Percentiles rank a stretch among this genome's conserved stretches.
Conservation (phyloP, 75 land plant genomes). For the Ceratopteris richardii region DNA sequence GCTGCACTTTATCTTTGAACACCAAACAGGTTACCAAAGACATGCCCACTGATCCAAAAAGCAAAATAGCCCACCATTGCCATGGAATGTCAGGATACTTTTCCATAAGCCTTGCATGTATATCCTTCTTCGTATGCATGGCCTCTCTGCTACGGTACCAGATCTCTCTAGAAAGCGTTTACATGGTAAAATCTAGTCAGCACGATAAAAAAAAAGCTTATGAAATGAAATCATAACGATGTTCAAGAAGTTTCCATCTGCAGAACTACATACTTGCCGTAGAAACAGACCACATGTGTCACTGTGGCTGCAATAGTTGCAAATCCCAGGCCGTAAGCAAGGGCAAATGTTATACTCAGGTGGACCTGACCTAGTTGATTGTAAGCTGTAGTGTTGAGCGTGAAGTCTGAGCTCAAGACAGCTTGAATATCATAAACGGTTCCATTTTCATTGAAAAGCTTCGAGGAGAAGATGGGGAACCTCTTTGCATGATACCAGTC, state of each 20-base stretch:
- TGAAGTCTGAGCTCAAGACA: slow-evolving; percentile 10
- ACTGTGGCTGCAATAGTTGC: slow-evolving; percentile 27
- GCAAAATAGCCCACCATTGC: slow-evolving; percentile 20
- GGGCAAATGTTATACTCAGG: slow-evolving; percentile 24
- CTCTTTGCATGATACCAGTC: slow-evolving; percentile 22
- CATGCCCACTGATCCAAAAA: slow-evolving; percentile 1
- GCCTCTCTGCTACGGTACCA: slow-evolving; percentile 14
- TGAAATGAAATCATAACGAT: too few species aligned
- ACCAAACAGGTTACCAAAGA: slow-evolving; percentile 10
- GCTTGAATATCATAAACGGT: slow-evolving; percentile 8
- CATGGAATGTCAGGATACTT: slow-evolving; percentile 15
- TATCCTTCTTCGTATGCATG: slow-evolving; percentile 10
- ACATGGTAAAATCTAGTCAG: not conserved
- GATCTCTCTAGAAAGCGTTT: slow-evolving; percentile 15
- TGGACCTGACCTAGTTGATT: slow-evolving; percentile 8
- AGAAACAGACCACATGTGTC: slow-evolving; percentile 25
- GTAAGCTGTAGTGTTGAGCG: slow-evolving; percentile 15
- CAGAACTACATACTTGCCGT: slow-evolving; percentile 21
- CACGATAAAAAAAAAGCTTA: too few species aligned
- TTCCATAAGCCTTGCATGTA: slow-evolving; percentile 23
- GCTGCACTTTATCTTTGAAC: slow-evolving; percentile 22
- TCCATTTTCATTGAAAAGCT: slow-evolving; percentile 16
- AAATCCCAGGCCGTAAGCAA: slow-evolving; percentile 28
- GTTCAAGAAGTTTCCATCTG: too few species aligned
- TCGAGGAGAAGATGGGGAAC: slow-evolving; percentile 27